A percentile compares a stretch with the other conserved stretches of the same genome.
These are phyloP conservation scores for Penicillium janthinellum DNA, from an alignment of 2,329 filamentous ascomycete genomes.

Conservation along the genomic window DNA sequence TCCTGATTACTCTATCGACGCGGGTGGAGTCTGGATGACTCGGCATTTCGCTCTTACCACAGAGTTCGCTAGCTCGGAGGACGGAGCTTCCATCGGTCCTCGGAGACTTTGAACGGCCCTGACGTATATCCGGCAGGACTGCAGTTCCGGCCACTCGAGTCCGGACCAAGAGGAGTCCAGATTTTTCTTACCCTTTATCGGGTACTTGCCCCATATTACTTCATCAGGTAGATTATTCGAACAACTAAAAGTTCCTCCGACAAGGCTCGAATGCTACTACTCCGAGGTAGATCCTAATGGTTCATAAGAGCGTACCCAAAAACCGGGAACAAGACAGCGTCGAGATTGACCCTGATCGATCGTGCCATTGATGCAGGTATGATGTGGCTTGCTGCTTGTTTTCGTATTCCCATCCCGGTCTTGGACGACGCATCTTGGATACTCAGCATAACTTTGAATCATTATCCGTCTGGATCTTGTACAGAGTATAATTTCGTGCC, in stretches of 20 bases:
- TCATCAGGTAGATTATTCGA: not conserved
- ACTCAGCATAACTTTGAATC: not conserved
- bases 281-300: not conserved
- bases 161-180: not conserved
- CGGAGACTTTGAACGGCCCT: constrained; percentile 16
- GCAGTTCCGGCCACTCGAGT: constrained; percentile 16
- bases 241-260: not conserved
- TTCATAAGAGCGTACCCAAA: not conserved
- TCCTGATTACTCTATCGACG: constrained; percentile 14
- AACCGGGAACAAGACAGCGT: not conserved
- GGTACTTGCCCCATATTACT: not conserved
- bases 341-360: not conserved
- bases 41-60: constrained; percentile 17
- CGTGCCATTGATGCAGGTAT: not conserved
- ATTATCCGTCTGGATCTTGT: not conserved
- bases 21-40: constrained; percentile 14
- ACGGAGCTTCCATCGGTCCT: constrained; percentile 23
- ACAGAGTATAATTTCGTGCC: not conserved
- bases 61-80: constrained; percentile 16
- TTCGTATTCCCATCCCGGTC: not conserved
- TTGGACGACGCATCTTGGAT: not conserved
- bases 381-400: not conserved
- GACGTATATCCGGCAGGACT: constrained; percentile 26
- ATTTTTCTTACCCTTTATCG: not conserved
- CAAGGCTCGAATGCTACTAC: too few relatives aligned